These are phyloP conservation scores for Pythium dissotocum DNA, from an alignment of 352 stramenopile genomes.

Conservation along the genomic window DNA sequence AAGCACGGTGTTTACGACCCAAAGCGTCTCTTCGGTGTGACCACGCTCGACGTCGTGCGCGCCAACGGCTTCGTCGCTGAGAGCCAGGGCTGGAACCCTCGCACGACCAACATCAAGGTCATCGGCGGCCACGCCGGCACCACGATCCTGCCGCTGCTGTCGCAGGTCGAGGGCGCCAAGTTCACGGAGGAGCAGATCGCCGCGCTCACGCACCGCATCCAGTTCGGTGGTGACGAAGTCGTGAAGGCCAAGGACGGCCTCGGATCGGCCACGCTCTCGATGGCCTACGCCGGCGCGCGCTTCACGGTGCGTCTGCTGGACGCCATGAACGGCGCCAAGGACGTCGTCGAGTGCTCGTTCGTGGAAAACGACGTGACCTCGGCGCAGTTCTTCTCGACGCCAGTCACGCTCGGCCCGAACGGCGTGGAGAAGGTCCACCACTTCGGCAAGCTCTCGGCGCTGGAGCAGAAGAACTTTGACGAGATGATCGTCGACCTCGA, in stretches of 20 bases:
- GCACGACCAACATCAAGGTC: conserved; percentile 91
- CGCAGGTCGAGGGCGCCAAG: conserved; percentile 91
- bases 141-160: conserved; percentile 99
- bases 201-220: conserved; percentile 96
- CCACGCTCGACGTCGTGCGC: conserved; percentile 97
- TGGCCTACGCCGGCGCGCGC: conserved; percentile 97
- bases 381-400: conserved; percentile 95
- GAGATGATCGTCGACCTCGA: conserved; percentile 87
- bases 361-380: conserved; percentile 96
- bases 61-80: conserved; percentile 95
- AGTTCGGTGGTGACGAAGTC: conserved; percentile 94
- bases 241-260: conserved; percentile 96
- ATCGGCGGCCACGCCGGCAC: conserved; percentile 99
- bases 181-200: conserved; percentile 95
- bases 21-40: conserved; percentile 98
- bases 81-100: conserved; percentile 78
- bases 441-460: conserved; percentile 86
- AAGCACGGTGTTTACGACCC: conserved; percentile 95
- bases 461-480: conserved; percentile 89
- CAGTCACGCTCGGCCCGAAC: conserved; percentile 95
- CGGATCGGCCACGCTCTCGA: conserved; percentile 98
- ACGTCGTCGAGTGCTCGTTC: conserved; percentile 97
- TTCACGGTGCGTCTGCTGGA: conserved; percentile 94
- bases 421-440: conserved; percentile 95
- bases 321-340: conserved; percentile 93